phyloP scores from a whole-genome alignment of 2,329 filamentous ascomycete genomes.

The Sphaerostilbella broomeana region DNA sequence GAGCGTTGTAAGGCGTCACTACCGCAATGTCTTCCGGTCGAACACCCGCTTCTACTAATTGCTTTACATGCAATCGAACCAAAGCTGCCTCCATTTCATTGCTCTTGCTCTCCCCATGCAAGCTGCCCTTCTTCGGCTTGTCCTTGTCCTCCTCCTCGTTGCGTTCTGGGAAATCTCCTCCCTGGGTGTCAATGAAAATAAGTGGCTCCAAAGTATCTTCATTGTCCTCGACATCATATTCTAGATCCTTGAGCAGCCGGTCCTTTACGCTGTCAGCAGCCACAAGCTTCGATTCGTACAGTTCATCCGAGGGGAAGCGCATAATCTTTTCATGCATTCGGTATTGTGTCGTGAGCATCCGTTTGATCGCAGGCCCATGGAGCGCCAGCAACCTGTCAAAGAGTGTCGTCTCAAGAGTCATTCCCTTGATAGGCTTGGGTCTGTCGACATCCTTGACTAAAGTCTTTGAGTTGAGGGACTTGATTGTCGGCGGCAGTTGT shows the following conservation, averaged over 20 bases:
- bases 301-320: slow-evolving; percentile 81
- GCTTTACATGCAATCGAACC: slow-evolving; percentile 69
- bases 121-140: slow-evolving; percentile 35
- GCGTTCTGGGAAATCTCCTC: slow-evolving; percentile 82
- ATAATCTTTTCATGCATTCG: slow-evolving; percentile 97
- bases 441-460: slow-evolving; percentile 33
- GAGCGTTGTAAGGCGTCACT: slow-evolving; percentile 93
- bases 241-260: slow-evolving; percentile 68
- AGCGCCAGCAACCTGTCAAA: slow-evolving; percentile 82
- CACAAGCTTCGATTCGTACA: slow-evolving; percentile 76
- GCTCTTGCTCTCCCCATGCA: slow-evolving; percentile 65
- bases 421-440: slow-evolving; percentile 39
- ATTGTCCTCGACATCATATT: slow-evolving; percentile 68
- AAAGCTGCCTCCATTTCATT: slow-evolving; percentile 86
- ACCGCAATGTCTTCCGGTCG: slow-evolving; percentile 81
- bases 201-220: slow-evolving; percentile 86
- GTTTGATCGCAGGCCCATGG: slow-evolving; percentile 78
- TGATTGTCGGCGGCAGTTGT: slow-evolving; percentile 91
- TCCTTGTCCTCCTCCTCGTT: slow-evolving; percentile 63
- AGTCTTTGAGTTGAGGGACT: slow-evolving; percentile 57
- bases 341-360: slow-evolving; percentile 95
- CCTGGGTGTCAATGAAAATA: slow-evolving; percentile 94
- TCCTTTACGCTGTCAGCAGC: slow-evolving; percentile 73
- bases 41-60: slow-evolving; percentile 73
- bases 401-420: slow-evolving; percentile 77